Base-by-base conservation (phyloP, 331 rosid species). In the Ulmus americana region DNA sequence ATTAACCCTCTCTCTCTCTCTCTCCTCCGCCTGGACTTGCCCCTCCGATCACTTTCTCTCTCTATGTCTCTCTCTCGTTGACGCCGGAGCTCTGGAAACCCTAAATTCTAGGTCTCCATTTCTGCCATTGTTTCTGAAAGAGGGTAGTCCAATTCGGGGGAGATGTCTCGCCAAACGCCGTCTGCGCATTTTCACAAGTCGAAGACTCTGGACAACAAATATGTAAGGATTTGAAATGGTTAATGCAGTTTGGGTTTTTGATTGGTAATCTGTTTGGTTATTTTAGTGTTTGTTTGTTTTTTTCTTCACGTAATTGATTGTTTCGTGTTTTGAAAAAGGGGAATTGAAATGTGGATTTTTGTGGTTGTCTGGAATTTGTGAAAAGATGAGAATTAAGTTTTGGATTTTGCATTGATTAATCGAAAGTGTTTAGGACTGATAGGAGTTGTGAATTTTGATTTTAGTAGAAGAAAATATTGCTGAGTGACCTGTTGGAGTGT, bases 141-240 rank as follows among this genome's bases (percentile, higher is more conserved):
- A 49, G 55, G 2, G 12, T 13, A 47, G 59, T 68, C 68, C 63
- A 56, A 47, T 63, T 72, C 70, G 55, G 50, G 73, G 50, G 79
- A 68, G 46, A 94, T 94, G 99, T 87, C 99, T 55, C 96, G 99
- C 65, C 95, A 84, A 68, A 18, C 83, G 49, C 70, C 95, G 50
- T 42, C 87, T 70, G 5, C 96, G 52, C 97, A 96, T 20, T 85
- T 87, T 75, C 88, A 82, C 74, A 90, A 94, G 80, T 77, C 91
- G 54, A 92, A 92, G 85, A 92, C 98, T 13, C 98, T 92, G 63
- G 98, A 86, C 79, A 89, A 92, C 48, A 92, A 92, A 92, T 92
- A 92, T 64, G 98, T 85, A 76, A 67, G 86, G 38, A 52, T 41
- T 39, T 4, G 35, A 28, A 28, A 28, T 28, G 35, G 35, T 28